Evolutionary conservation across 495 filamentous ascomycete species (phyloP).

Genomic region (Letharia columbiana): DNA sequence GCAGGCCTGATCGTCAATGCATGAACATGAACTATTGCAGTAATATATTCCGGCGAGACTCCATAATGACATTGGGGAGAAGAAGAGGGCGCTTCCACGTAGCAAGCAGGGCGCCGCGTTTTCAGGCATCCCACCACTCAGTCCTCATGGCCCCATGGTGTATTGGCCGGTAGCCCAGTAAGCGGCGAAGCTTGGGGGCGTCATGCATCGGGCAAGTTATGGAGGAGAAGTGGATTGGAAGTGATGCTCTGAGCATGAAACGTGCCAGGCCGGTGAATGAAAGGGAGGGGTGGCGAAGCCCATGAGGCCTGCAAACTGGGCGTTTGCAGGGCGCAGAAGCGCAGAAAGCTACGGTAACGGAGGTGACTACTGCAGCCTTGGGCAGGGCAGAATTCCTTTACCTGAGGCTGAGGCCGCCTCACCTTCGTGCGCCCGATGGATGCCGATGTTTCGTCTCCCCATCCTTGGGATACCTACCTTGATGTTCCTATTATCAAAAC

Average conservation of each 20-base stretch:
- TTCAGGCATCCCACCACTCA: neutral
- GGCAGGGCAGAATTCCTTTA: neutral
- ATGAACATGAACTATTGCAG: neutral
- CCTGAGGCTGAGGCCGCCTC: neutral
- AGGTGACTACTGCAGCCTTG: neutral
- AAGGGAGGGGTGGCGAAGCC: neutral
- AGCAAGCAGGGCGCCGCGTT: neutral
- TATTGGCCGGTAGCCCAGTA: neutral
- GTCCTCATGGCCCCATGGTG: neutral
- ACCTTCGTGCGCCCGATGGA: neutral
- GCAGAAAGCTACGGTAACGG: neutral
- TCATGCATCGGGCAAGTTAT: neutral
- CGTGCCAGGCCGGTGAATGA: neutral
- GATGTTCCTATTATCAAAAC: too few relatives aligned
- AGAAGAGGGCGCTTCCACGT: neutral
- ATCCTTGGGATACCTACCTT: neutral
- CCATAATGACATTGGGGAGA: neutral
- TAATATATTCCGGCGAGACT: neutral
- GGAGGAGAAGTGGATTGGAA: neutral
- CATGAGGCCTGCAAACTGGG: neutral
- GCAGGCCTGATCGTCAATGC: neutral
- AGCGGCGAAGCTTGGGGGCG: neutral
- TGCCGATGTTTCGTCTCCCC: neutral
- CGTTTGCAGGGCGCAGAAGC: neutral
- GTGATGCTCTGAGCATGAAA: neutral